Evolutionary conservation across 1,139 yeast species (phyloP).

Genomic region (Candida tetrigidarum): DNA sequence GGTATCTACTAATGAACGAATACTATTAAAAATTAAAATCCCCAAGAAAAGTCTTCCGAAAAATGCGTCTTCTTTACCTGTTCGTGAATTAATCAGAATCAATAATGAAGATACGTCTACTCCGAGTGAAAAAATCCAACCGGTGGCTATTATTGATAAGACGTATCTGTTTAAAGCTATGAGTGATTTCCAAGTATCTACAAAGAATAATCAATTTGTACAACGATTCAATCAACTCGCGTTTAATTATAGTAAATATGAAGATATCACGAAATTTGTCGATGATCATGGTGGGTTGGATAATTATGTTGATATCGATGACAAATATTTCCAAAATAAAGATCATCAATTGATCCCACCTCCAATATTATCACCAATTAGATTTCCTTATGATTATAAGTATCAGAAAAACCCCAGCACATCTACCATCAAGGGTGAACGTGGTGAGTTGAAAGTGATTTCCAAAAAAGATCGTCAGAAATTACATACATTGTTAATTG

Average conservation of each 20-base stretch:
- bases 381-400: conserved; percentile 70
- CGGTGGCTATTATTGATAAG: conserved; percentile 70
- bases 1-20: conserved; percentile 57
- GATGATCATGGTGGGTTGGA: conserved; percentile 39
- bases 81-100: conserved; percentile 52
- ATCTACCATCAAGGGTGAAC: conserved; percentile 63
- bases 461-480: conserved; percentile 42
- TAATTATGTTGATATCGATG: conserved; percentile 35
- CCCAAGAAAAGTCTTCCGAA: conserved; percentile 59
- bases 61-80: conserved; percentile 46
- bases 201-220: conserved; percentile 57
- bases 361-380: conserved; percentile 76
- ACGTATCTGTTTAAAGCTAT: conserved; percentile 82
- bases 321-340: conserved; percentile 18
- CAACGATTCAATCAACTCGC: conserved; percentile 34
- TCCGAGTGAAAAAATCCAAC: conserved; percentile 48
- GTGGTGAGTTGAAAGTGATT: conserved; percentile 53
- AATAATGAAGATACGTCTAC: conserved; percentile 20
- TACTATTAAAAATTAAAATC: conserved; percentile 68
- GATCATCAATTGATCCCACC: conserved; percentile 85
- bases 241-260: conserved; percentile 29
- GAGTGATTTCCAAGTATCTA: conserved; percentile 82
- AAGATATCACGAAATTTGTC: conserved; percentile 47
- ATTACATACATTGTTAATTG: conserved; percentile 51
- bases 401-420: conserved; percentile 51